A percentile compares a stretch with the other conserved stretches of the same genome.
phyloP scores from a whole-genome alignment of 371 early-diverging fungal species.

The Choanephora cucurbitarum region DNA sequence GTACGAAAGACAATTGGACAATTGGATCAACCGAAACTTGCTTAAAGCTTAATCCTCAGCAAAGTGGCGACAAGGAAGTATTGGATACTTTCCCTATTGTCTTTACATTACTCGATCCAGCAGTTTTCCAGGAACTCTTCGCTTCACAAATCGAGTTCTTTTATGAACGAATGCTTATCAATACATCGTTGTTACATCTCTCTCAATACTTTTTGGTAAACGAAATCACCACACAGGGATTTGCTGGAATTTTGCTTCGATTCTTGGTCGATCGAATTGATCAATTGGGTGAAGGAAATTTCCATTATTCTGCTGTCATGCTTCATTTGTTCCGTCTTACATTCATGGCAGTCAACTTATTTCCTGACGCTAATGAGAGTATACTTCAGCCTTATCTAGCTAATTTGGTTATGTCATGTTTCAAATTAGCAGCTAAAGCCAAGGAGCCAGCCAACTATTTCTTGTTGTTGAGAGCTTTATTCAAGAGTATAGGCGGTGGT shows the following conservation, averaged over 20 bases:
- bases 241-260: slow-evolving; percentile 77
- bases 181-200: slow-evolving; percentile 80
- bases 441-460: slow-evolving; percentile 92
- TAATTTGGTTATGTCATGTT: slow-evolving; percentile 85
- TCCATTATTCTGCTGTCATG: slow-evolving; percentile 77
- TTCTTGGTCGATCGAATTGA: slow-evolving; percentile 85
- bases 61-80: slow-evolving; percentile 76
- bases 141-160: slow-evolving; percentile 85
- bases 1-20: slow-evolving; percentile 31
- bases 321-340: slow-evolving; percentile 91
- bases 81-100: slow-evolving; percentile 90
- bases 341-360: slow-evolving; percentile 92
- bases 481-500: slow-evolving; percentile 79
- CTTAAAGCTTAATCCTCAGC: slow-evolving; percentile 63
- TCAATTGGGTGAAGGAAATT: slow-evolving; percentile 78
- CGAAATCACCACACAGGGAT: slow-evolving; percentile 76
- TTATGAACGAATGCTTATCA: slow-evolving; percentile 80
- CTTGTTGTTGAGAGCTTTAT: slow-evolving; percentile 86
- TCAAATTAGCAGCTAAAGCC: slow-evolving; percentile 82
- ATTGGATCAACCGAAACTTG: slow-evolving; percentile 35
- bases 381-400: slow-evolving; percentile 90
- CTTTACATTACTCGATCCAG: slow-evolving; percentile 86
- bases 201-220: slow-evolving; percentile 90
- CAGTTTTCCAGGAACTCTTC: slow-evolving; percentile 95
- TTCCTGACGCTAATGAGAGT: slow-evolving; percentile 90